Evolutionary conservation across 2,329 filamentous ascomycete genomes (phyloP), one percentile per base, ranked within the genome.

Genomic region (Claviceps capensis): DNA sequence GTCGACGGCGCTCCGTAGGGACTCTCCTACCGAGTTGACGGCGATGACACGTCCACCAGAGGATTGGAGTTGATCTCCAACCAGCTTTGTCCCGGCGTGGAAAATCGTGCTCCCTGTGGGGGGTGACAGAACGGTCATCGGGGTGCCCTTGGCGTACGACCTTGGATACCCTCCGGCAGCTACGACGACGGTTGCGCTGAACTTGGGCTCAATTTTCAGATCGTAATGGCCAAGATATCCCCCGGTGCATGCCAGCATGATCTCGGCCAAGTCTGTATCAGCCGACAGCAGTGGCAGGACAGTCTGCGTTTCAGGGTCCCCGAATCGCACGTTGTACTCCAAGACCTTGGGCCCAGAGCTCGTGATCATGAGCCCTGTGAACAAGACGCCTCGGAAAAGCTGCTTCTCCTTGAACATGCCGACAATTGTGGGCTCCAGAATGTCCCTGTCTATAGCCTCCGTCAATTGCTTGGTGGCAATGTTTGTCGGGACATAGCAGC

Each of bases 291-390:
- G 74, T 8, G 87, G 83, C 11, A 96, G 74, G 17, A 95, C 76
- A 2, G 86, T 93, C 70, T 95, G 88, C 0, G 88, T 93, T 69
- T 95, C 90, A 2, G 90, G 90, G 63, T 95, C 89, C 47, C 90
- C 90, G 62, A 94, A 94, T 53, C 90, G 82, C 48, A 95, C 88
- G 61, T 95, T 95, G 73, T 95, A 96, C 69, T 95, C 89, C 50
- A 95, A 76, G 8, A 88, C 83, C 67, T 87, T 89, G 44, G 89
- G 83, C 0, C 90, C 90, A 47, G 75, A 68, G 59, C 82, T 79
- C 26, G 88, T 93, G 71, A 96, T 86, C 88, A 96, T 96, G 42
- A 95, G 72, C 17, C 90, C 93, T 1, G 87, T 93, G 68, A 93
- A 93, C 17, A 94, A 75, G 47, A 88, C 81, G 53, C 88, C 86